A percentile compares a stretch with the other conserved stretches of the same genome.
Evolutionary conservation across 164 flowering plant genomes (phyloP).

Genomic region (Litsea cubeba): DNA sequence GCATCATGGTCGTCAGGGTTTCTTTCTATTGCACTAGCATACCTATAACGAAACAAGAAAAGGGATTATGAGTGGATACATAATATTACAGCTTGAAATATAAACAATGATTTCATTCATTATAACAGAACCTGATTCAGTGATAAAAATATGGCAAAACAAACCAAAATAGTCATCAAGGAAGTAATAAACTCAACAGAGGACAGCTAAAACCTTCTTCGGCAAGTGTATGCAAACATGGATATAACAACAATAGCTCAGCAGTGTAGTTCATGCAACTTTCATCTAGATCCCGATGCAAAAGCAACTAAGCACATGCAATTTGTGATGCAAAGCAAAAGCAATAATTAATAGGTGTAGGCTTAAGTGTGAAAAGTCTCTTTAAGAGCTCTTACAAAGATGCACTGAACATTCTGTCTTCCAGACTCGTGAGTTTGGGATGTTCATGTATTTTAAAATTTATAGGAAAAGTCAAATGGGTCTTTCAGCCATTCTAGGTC

Average conservation of each 20-base stretch:
- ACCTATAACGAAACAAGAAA: constrained; percentile 40
- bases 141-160: neutral
- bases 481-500: too few relatives aligned
- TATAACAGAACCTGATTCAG: neutral
- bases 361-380: too few relatives aligned
- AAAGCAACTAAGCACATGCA: too few relatives aligned
- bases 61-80: neutral
- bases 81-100: neutral
- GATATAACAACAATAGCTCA: neutral
- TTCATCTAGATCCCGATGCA: too few relatives aligned
- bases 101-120: neutral
- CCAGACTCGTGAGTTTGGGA: too few relatives aligned
- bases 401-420: too few relatives aligned
- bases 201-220: neutral
- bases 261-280: neutral
- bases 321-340: too few relatives aligned
- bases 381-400: too few relatives aligned
- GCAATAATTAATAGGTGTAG: too few relatives aligned
- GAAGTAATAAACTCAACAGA: neutral
- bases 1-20: constrained; percentile 96
- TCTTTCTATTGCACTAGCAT: constrained; percentile 87
- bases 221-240: neutral
- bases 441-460: too few relatives aligned
- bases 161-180: neutral
- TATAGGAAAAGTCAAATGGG: too few relatives aligned